Base-by-base conservation (phyloP, 108 stramenopile genomes). In the Skeletonema costatum region DNA sequence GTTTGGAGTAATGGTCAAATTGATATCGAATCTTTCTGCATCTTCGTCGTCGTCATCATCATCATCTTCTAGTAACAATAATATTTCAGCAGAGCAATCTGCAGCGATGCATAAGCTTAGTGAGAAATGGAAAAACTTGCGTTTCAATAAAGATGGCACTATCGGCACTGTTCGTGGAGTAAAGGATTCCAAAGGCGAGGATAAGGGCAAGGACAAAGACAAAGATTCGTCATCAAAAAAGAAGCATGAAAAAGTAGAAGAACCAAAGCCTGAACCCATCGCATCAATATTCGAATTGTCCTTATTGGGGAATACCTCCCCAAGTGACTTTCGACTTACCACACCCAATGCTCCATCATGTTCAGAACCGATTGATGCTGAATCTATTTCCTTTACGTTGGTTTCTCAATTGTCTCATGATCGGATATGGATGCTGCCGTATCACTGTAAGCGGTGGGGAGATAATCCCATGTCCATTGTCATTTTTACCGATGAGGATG, bases 401-500 rank as follows among this genome's bases (percentile, higher is more conserved):
- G 93, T 92, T 17, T 85, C 89, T 3, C 94, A 95, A 73, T 62
- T 89, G 2, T 93, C 93, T 11, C 36, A 78, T 13, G 90, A 93
- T 78, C 84, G 94, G 30, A 59, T 93, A 35, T 92, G 92, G 91
- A 92, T 95, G 91, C 79, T 95, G 39, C 41, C 74, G 60, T 65
- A 92, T 63, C 86, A 91, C 68, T 95, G 94, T 68, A 58, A 92
- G 63, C 89, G 94, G 68, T 95, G 90, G 90, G 81, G 81, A 7
- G 60, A 73, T 39, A 66, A 60, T 13, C 91, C 88, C 67, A 91
- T 93, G 60, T 85, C 89, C 32, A 82, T 93, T 46, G 91, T 88
- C 30, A 86, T 95, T 16, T 89, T 87, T 60, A 81, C 89, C 16
- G 83, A 88, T 42, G 64, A 86, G 38, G 29, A 51, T 21, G 71